Evolutionary conservation across 192 early-diverging fungal genomes (phyloP).

Genomic region (Spizellomyces punctatus): DNA sequence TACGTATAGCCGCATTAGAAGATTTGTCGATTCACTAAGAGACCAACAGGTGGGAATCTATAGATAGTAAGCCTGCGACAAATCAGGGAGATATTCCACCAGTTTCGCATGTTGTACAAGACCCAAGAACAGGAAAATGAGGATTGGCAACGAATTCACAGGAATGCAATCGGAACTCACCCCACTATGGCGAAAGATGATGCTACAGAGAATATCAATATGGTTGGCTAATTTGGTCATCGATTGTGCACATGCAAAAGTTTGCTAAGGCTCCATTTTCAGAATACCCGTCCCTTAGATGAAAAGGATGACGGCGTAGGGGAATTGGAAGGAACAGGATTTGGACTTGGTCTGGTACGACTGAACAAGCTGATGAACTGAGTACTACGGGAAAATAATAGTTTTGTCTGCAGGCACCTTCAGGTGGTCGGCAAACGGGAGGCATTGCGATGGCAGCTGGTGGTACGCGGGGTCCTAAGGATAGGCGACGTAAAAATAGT

Average conservation of each 20-base stretch:
- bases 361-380: neutral
- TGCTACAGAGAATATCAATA: neutral
- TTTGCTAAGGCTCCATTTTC: neutral
- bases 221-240: too few relatives aligned
- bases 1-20: constrained; percentile 9
- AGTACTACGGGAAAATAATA: neutral
- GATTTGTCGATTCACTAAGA: neutral
- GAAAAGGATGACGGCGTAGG: constrained; percentile 62
- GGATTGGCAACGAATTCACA: constrained; percentile 41
- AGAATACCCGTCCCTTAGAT: constrained; percentile 1
- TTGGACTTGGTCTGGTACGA: constrained; percentile 60
- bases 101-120: constrained; percentile 57
- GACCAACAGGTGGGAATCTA: neutral
- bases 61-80: constrained; percentile 61
- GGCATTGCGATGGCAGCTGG: constrained; percentile 22
- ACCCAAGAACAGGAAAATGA: constrained; percentile 49
- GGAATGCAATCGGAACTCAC: constrained; percentile 1
- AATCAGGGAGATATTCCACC: constrained; percentile 51
- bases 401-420: constrained; percentile 24
- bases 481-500: constrained; percentile 36
- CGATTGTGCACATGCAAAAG: neutral
- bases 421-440: constrained; percentile 9
- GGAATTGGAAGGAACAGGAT: constrained; percentile 59
- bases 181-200: constrained; percentile 14
- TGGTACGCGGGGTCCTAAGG: neutral